Conservation (phyloP, 495 filamentous ascomycete genomes). For the Friedmanniomyces endolithicus region DNA sequence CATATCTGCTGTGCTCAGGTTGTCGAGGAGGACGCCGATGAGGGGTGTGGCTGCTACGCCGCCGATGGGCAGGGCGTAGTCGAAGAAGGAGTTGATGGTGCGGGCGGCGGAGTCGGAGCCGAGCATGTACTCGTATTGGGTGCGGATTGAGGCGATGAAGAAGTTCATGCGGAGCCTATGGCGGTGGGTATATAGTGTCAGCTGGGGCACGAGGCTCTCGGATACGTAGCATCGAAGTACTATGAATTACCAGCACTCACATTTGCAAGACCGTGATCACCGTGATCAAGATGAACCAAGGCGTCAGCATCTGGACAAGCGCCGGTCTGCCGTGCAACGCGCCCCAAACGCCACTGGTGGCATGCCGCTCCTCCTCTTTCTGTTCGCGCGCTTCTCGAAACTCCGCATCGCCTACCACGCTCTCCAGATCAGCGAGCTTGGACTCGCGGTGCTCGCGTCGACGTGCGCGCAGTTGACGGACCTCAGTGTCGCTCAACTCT, state of each 20-base stretch:
- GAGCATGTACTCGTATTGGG: constrained; percentile 76
- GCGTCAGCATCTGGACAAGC: constrained; percentile 58
- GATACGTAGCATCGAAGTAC: no score
- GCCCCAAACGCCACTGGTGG: constrained; percentile 76
- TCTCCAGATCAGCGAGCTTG: constrained; percentile 61
- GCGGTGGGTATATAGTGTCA: no score
- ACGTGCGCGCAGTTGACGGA: constrained; percentile 34
- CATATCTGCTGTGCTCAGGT: constrained; percentile 56
- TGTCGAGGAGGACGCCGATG: constrained; percentile 73
- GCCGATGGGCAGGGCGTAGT: constrained; percentile 75
- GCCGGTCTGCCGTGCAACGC: constrained; percentile 68
- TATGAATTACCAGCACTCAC: no score
- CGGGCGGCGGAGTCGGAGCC: constrained; percentile 43
- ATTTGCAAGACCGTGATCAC: constrained; percentile 83
- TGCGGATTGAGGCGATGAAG: constrained; percentile 81
- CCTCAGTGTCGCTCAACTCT: constrained; percentile 26
- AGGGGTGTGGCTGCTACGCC: constrained; percentile 78
- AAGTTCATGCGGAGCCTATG: constrained; percentile 84
- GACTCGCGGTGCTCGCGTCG: constrained; percentile 52
- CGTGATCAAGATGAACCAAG: constrained; percentile 82
- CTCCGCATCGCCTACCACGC: constrained; percentile 52
- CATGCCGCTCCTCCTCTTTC: constrained; percentile 46
- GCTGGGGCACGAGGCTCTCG: no score
- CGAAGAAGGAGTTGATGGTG: constrained; percentile 72
- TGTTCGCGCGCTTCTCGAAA: constrained; percentile 42